phyloP scores from a whole-genome alignment of 441 rosid genomes.

The Erysimum cheiri region DNA sequence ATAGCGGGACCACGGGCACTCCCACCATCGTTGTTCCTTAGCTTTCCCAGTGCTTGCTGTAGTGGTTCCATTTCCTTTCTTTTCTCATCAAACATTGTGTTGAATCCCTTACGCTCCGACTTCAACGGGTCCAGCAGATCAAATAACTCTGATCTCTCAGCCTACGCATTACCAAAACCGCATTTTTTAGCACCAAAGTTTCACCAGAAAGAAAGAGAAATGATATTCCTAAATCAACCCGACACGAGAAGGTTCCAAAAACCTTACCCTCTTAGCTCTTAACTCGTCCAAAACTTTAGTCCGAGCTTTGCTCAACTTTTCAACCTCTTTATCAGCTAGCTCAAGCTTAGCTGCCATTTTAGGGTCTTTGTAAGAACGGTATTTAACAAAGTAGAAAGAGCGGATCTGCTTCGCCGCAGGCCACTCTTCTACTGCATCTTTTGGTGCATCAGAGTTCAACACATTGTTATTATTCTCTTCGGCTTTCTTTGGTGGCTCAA shows the following conservation, averaged over 20 bases:
- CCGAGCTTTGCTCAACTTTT: conserved; percentile 54
- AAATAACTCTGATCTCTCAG: conserved; percentile 57
- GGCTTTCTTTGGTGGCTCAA: conserved; percentile 37
- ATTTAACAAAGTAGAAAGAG: conserved; percentile 64
- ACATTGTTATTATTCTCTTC: conserved; percentile 34
- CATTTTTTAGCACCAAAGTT: neutral
- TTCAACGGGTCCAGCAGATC: conserved; percentile 61
- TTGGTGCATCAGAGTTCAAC: conserved; percentile 39
- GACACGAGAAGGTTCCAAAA: neutral
- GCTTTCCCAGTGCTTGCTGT: conserved; percentile 92
- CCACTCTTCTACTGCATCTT: conserved; percentile 47
- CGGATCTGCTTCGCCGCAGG: conserved; percentile 43
- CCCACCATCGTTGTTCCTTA: conserved; percentile 61
- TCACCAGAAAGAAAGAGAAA: neutral
- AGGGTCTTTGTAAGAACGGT: conserved; percentile 66
- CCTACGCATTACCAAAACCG: conserved; percentile 45
- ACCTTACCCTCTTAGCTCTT: conserved; percentile 70
- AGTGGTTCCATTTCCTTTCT: conserved; percentile 84
- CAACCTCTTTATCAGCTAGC: conserved; percentile 68
- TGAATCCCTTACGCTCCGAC: conserved; percentile 66
- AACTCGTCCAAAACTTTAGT: conserved; percentile 53
- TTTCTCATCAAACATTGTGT: conserved; percentile 63
- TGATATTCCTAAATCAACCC: neutral
- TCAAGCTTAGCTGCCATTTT: conserved; percentile 70
- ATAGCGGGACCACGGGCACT: conserved; percentile 49